phyloP scores from a whole-genome alignment of 768 basidiomycete genomes.

The Tulasnella sp. region DNA sequence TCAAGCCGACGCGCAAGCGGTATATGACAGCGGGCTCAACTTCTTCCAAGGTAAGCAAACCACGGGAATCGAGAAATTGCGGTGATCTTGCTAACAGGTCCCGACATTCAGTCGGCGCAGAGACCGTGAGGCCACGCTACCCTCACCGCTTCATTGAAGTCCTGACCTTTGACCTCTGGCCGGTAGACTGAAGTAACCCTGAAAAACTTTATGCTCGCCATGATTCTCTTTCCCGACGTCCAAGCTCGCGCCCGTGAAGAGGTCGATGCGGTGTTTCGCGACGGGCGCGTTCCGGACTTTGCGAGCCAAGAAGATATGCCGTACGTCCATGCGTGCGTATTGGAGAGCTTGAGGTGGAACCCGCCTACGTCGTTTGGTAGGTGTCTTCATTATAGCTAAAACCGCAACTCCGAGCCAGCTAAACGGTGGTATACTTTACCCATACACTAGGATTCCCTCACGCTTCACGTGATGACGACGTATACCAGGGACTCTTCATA shows the following conservation, averaged over 20 bases:
- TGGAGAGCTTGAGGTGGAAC: background rate
- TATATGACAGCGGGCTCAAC: background rate
- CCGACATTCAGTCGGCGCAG: background rate
- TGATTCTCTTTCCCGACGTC: constrained; percentile 5
- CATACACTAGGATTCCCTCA: background rate
- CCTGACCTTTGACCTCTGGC: background rate
- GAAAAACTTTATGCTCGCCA: constrained; percentile 9
- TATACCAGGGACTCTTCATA: constrained; percentile 7
- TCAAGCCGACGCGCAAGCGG: background rate
- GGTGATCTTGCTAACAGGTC: background rate
- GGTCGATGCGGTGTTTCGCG: background rate
- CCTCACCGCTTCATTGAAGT: too few species aligned
- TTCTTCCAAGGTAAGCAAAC: background rate
- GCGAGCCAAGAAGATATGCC: background rate
- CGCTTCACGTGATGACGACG: constrained; percentile 1
- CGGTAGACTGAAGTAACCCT: background rate
- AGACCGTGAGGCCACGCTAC: background rate
- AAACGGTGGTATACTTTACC: background rate
- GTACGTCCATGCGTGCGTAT: background rate
- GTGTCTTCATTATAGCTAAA: background rate
- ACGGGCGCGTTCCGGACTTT: background rate
- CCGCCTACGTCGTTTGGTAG: background rate
- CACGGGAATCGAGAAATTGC: background rate
- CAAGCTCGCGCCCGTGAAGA: background rate
- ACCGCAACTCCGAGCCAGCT: background rate